Conservation (phyloP, 495 filamentous ascomycete species). For the Lineolata rhizophorae region DNA sequence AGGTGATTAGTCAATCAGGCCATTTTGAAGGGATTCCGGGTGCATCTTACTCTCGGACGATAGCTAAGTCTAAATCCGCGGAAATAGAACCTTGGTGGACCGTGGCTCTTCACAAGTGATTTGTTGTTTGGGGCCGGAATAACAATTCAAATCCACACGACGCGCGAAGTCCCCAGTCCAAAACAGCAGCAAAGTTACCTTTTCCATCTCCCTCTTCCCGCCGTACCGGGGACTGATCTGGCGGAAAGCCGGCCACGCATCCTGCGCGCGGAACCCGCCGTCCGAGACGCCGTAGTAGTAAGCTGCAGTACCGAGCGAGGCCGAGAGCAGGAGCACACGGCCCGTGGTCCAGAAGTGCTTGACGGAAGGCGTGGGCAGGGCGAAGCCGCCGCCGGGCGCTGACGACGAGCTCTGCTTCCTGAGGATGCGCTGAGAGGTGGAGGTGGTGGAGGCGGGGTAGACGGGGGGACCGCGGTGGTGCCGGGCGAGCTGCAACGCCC, state of each 20-base stretch:
- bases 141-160: background rate
- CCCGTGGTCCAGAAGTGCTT: conserved; percentile 20
- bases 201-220: conserved; percentile 11
- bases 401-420: too few relatives aligned
- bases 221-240: background rate
- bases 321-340: conserved; percentile 15
- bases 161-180: background rate
- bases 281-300: conserved; percentile 16
- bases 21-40: too few relatives aligned
- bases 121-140: background rate
- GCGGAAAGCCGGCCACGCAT: background rate
- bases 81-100: too few relatives aligned
- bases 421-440: too few relatives aligned
- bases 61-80: too few relatives aligned
- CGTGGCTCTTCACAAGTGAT: too few relatives aligned
- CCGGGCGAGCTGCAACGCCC: too few relatives aligned
- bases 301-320: conserved; percentile 14
- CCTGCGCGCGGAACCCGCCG: conserved; percentile 1
- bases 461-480: too few relatives aligned
- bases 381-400: too few relatives aligned
- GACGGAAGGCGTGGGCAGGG: too few relatives aligned
- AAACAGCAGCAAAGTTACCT: conserved; percentile 6
- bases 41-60: too few relatives aligned
- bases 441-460: too few relatives aligned
- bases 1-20: background rate